These are phyloP conservation scores for Daphne laureola DNA, from an alignment of 441 rosid species.

Conservation along the genomic window DNA sequence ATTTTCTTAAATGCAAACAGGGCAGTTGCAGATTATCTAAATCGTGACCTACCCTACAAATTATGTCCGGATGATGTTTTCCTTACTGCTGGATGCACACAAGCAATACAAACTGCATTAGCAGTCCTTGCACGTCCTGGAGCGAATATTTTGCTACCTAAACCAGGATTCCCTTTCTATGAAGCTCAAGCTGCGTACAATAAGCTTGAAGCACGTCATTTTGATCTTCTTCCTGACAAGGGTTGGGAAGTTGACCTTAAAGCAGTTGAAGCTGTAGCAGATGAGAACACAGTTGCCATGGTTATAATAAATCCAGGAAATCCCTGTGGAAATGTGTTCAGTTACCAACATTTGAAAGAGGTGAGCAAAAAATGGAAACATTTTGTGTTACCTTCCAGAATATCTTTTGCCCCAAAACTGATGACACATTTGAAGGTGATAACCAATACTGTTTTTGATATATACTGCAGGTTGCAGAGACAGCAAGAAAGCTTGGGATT, in stretches of 20 bases:
- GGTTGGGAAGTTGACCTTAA: slow-evolving; percentile 46
- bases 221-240: slow-evolving; percentile 45
- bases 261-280: slow-evolving; percentile 34
- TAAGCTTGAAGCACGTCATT: slow-evolving; percentile 34
- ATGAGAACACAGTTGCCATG: slow-evolving; percentile 40
- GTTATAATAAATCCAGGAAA: slow-evolving; percentile 43
- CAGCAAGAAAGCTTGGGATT: slow-evolving; percentile 42
- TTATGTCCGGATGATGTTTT: slow-evolving; percentile 44
- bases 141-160: slow-evolving; percentile 41
- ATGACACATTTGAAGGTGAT: too few species aligned
- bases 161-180: slow-evolving; percentile 44
- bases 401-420: too few species aligned
- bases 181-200: slow-evolving; percentile 29
- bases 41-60: slow-evolving; percentile 34
- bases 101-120: slow-evolving; percentile 30
- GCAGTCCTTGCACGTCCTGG: slow-evolving; percentile 32
- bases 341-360: slow-evolving; percentile 37
- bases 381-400: background rate
- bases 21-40: slow-evolving; percentile 47
- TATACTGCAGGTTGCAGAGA: slow-evolving; percentile 41
- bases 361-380: slow-evolving; percentile 11
- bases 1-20: slow-evolving; percentile 18
- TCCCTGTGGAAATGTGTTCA: slow-evolving; percentile 46
- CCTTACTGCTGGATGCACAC: slow-evolving; percentile 36
- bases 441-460: background rate